phyloP scores from a whole-genome alignment of 2,329 filamentous ascomycete genomes.

The Trichoderma sp. region DNA sequence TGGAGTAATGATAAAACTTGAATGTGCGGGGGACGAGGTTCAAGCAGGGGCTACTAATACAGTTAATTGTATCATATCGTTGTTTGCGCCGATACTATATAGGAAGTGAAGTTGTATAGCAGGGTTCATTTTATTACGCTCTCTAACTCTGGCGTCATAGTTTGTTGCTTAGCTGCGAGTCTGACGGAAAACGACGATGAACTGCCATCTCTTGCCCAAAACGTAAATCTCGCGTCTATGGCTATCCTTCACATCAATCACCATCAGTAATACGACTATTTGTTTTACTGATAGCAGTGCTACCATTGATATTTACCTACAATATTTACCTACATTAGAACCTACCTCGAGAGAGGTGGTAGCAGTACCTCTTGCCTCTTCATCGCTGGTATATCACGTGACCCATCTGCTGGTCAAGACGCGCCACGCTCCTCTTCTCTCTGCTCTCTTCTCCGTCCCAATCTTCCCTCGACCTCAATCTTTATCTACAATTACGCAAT shows the following conservation, averaged over 20 bases:
- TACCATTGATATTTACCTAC: too few species aligned
- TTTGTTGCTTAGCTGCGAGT: background rate
- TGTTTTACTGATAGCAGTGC: background rate
- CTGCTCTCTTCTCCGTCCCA: background rate
- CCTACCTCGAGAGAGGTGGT: background rate
- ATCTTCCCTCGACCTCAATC: background rate
- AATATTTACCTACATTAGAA: too few species aligned
- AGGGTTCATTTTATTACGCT: background rate
- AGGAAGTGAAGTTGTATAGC: background rate
- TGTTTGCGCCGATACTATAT: background rate
- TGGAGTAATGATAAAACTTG: conserved; percentile 32
- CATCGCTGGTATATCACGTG: background rate
- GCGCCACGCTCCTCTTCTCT: conserved; percentile 10
- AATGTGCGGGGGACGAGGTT: background rate
- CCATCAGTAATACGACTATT: background rate
- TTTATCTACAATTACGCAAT: conserved; percentile 21
- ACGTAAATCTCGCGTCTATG: background rate
- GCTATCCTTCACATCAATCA: background rate
- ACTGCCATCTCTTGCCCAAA: background rate
- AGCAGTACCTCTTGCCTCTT: background rate
- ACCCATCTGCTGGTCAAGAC: background rate
- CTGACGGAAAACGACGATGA: too few species aligned
- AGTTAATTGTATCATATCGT: background rate
- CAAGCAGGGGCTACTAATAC: background rate
- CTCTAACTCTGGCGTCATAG: background rate